These are phyloP conservation scores for Sherardia arvensis DNA, from an alignment of 257 asterid genomes.

Conservation along the genomic window DNA sequence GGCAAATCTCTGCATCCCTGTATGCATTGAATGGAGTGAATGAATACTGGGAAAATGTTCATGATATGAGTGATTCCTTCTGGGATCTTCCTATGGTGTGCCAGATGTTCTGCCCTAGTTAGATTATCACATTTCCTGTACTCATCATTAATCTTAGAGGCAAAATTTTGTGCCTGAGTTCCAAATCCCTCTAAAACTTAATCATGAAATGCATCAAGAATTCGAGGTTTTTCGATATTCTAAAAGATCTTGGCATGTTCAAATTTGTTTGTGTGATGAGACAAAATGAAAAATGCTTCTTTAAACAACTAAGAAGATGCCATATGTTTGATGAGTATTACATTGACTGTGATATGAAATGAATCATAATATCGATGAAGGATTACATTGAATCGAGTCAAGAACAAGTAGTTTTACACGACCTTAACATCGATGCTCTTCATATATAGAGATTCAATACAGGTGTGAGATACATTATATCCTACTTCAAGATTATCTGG, in stretches of 20 bases:
- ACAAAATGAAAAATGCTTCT: background rate
- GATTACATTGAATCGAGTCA: too few relatives aligned
- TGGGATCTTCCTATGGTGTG: slow-evolving; percentile 58
- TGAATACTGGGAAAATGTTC: slow-evolving; percentile 52
- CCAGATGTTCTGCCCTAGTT: slow-evolving; percentile 64
- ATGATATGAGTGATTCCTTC: slow-evolving; percentile 37
- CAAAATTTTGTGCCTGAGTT: background rate
- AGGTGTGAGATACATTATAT: too few relatives aligned
- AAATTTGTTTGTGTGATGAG: background rate
- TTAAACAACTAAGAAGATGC: background rate
- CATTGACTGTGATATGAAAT: too few relatives aligned
- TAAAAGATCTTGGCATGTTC: background rate
- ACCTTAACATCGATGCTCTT: too few relatives aligned
- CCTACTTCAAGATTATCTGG: too few relatives aligned
- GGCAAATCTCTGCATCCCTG: slow-evolving; percentile 65
- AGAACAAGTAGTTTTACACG: too few relatives aligned
- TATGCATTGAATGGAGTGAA: slow-evolving; percentile 58
- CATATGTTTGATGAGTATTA: background rate
- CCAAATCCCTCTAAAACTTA: background rate
- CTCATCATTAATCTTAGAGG: background rate
- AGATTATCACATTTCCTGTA: background rate
- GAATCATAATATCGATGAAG: too few relatives aligned
- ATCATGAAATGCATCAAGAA: background rate
- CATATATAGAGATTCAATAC: too few relatives aligned
- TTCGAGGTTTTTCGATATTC: background rate